Conservation (phyloP, 2,329 filamentous ascomycete species). For the Kalmusia sp. region DNA sequence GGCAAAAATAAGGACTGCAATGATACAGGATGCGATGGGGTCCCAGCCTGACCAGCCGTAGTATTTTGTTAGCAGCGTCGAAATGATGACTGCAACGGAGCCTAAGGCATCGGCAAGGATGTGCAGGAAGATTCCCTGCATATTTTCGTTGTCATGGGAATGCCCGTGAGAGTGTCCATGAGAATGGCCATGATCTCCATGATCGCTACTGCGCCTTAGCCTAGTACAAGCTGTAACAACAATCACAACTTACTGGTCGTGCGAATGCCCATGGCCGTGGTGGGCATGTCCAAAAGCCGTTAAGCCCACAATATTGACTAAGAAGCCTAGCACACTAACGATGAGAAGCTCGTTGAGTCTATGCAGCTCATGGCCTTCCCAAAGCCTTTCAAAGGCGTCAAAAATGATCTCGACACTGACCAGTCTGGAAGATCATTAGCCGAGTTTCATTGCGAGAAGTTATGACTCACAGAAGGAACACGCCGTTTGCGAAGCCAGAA, state of each 20-base stretch:
- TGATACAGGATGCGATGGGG: slow-evolving; percentile 90
- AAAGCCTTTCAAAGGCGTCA: slow-evolving; percentile 87
- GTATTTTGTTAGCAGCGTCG: slow-evolving; percentile 84
- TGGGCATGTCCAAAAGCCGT: slow-evolving; percentile 75
- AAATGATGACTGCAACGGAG: slow-evolving; percentile 91
- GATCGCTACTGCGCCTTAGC: slow-evolving; percentile 31
- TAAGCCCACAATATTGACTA: slow-evolving; percentile 93
- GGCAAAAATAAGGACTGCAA: slow-evolving; percentile 90
- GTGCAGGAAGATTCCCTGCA: slow-evolving; percentile 96
- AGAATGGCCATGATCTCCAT: slow-evolving; percentile 48
- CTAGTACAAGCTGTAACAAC: slow-evolving; percentile 21
- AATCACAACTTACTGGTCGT: slow-evolving; percentile 37
- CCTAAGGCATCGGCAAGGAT: slow-evolving; percentile 94
- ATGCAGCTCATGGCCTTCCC: slow-evolving; percentile 83
- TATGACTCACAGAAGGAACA: slow-evolving; percentile 80
- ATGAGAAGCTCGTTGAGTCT: slow-evolving; percentile 85
- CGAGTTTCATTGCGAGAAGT: neutral
- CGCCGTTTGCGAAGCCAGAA: slow-evolving; percentile 94
- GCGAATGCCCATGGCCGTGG: slow-evolving; percentile 60
- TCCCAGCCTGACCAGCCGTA: slow-evolving; percentile 95
- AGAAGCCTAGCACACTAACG: slow-evolving; percentile 83
- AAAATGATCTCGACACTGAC: slow-evolving; percentile 96
- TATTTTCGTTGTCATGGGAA: slow-evolving; percentile 91
- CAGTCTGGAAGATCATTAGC: slow-evolving; percentile 61
- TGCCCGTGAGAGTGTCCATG: slow-evolving; percentile 55